A percentile compares a stretch with the other conserved stretches of the same genome.
phyloP scores from a whole-genome alignment of 2,329 filamentous ascomycete species.

The Bipolaris sorokiniana region DNA sequence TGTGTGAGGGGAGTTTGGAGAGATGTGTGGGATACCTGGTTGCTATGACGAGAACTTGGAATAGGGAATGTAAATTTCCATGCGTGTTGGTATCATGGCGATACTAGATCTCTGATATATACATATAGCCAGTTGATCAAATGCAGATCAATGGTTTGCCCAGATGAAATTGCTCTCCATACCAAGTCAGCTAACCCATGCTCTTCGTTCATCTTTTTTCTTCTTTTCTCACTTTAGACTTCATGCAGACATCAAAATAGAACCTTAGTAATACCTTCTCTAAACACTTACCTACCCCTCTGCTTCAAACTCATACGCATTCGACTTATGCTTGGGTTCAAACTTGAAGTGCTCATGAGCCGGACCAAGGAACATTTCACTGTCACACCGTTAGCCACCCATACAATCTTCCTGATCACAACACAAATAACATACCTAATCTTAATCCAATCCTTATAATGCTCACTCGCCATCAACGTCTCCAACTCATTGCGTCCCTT shows the following conservation, averaged over 20 bases:
- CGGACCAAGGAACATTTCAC: slow-evolving; percentile 96
- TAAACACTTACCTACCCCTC: slow-evolving; percentile 34
- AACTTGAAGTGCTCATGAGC: slow-evolving; percentile 91
- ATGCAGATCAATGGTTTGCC: not conserved
- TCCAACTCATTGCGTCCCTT: slow-evolving; percentile 87
- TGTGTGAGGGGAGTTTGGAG: not conserved
- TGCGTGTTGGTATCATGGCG: not conserved
- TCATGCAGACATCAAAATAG: not conserved
- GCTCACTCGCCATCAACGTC: slow-evolving; percentile 85
- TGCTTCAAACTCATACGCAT: slow-evolving; percentile 79
- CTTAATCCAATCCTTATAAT: slow-evolving; percentile 98
- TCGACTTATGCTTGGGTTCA: slow-evolving; percentile 96
- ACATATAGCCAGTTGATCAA: not conserved
- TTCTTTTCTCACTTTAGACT: not conserved
- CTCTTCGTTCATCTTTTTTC: not conserved
- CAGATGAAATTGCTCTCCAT: not conserved
- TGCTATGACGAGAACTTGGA: not conserved
- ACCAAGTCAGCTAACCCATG: not conserved
- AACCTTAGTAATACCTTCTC: not conserved
- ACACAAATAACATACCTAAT: slow-evolving; percentile 71
- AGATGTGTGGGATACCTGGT: not conserved
- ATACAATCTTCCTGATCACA: too few relatives aligned
- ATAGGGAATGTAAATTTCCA: not conserved
- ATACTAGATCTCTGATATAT: not conserved
- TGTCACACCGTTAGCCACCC: slow-evolving; percentile 49